These are phyloP conservation scores for Arthrobotrys entomopaga DNA, from an alignment of 2,329 filamentous ascomycete species.

Conservation along the genomic window DNA sequence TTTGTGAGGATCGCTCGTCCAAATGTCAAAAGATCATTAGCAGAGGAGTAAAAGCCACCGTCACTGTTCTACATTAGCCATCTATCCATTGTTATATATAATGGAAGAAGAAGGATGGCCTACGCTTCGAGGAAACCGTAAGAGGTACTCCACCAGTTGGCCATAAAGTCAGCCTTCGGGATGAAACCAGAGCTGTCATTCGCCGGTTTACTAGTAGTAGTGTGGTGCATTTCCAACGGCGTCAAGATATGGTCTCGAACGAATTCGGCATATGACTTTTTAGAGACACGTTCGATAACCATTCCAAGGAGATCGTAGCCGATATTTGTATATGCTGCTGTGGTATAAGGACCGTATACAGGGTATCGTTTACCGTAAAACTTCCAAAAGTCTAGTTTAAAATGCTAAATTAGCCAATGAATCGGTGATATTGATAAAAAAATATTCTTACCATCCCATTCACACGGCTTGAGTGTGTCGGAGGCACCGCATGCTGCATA, in stretches of 20 bases:
- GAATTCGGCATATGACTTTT: background rate
- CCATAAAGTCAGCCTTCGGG: background rate
- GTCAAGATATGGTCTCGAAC: background rate
- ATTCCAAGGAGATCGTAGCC: slow-evolving; percentile 1
- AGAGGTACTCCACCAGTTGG: background rate
- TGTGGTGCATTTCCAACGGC: background rate
- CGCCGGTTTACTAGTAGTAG: background rate
- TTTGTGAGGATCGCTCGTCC: background rate
- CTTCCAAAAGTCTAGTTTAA: background rate
- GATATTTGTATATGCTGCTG: background rate
- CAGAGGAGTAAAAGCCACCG: background rate
- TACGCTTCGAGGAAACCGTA: slow-evolving; percentile 5
- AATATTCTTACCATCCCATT: background rate
- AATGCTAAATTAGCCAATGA: background rate
- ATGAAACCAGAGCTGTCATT: background rate
- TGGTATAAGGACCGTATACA: background rate
- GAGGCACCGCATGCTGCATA: background rate
- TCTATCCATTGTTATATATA: background rate
- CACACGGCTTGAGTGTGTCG: background rate
- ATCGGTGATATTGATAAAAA: background rate
- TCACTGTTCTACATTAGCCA: background rate
- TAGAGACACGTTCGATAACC: slow-evolving; percentile 3
- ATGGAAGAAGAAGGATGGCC: background rate
- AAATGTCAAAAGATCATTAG: background rate
- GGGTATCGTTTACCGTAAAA: background rate